Evolutionary conservation across 305 asterid species (phyloP), one percentile per base, ranked within the genome.

Genomic region (Solanum aculeatissimum): DNA sequence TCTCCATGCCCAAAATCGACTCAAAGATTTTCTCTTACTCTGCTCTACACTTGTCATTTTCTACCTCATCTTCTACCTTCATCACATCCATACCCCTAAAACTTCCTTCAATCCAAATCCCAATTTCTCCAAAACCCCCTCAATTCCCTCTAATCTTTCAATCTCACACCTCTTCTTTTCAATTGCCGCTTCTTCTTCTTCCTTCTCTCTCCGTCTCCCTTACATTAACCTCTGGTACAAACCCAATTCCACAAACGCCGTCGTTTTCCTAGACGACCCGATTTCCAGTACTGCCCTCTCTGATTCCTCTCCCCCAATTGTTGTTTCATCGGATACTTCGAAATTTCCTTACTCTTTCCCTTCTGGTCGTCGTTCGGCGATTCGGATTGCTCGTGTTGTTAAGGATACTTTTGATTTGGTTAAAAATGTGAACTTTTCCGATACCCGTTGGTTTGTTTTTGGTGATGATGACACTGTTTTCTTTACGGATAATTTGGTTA

Each of bases 391-490:
- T 12, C 93, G 90, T 19, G 83, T 91, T 51, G 91, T 93, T 25
- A 91, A 89, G 35, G 97, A 95, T 14, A 94, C 95, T 1, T 78
- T 93, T 77, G 88, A 84, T 65, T 91, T 7, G 27, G 87, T 65
- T 15, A 29, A 47, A 27, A 74, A 16, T 45, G 82, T 78, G 47
- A 85, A 43, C 47, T 84, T 91, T 27, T 90, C 91, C 5, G 89
- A 90, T 11, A 82, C 90, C 49, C 79, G 75, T n/a, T 95, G 98
- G 98, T 94, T 91, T 82, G 89, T 93, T 25, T 94, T 95, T 83
- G 92, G 97, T 14, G 97, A 93, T 82, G 98, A 95, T 29, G 98
- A 95, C 54, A 92, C 97, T 25, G 84, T 95, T 9, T 93, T 95
- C 35, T 89, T 94, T 72, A 69, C 89, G 7, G 92, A 88, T 38